These are phyloP conservation scores for Isatis lusitanica DNA, from an alignment of 441 rosid genomes.

Conservation along the genomic window DNA sequence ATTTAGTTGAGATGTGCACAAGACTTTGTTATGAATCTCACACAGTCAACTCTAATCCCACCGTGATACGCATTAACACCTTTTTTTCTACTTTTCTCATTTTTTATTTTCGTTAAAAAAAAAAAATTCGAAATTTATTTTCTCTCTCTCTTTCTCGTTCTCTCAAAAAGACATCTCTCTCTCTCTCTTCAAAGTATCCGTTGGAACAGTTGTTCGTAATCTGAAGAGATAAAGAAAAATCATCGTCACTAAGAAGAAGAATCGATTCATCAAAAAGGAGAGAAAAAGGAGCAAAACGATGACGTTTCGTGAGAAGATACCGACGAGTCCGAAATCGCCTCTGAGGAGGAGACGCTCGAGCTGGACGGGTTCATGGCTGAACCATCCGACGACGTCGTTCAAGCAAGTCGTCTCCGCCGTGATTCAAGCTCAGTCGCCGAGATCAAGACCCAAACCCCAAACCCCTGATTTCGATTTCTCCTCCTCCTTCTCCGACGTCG, in stretches of 20 bases:
- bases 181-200: slow-evolving; percentile 37
- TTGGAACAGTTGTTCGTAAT: slow-evolving; percentile 34
- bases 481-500: not conserved
- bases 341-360: slow-evolving; percentile 32
- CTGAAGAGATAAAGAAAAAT: not conserved
- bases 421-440: slow-evolving; percentile 22
- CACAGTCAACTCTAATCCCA: slow-evolving; percentile 10
- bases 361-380: slow-evolving; percentile 37
- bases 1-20: slow-evolving; percentile 8
- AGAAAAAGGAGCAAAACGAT: not conserved
- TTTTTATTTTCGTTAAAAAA: not conserved
- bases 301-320: slow-evolving; percentile 29
- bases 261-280: not conserved
- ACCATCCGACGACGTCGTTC: slow-evolving; percentile 19
- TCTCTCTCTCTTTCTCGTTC: not conserved
- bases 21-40: not conserved
- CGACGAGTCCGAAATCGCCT: slow-evolving; percentile 39
- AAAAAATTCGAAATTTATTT: not conserved
- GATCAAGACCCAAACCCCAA: slow-evolving; percentile 23
- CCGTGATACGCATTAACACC: slow-evolving; percentile 19
- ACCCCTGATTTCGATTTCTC: not conserved
- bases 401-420: slow-evolving; percentile 28
- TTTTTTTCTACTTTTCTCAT: not conserved
- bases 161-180: slow-evolving; percentile 21
- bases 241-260: not conserved